Evolutionary conservation across 106 monocot genomes (phyloP), one percentile per base, ranked within the genome.

Genomic region (Dendrobium huoshanense): DNA sequence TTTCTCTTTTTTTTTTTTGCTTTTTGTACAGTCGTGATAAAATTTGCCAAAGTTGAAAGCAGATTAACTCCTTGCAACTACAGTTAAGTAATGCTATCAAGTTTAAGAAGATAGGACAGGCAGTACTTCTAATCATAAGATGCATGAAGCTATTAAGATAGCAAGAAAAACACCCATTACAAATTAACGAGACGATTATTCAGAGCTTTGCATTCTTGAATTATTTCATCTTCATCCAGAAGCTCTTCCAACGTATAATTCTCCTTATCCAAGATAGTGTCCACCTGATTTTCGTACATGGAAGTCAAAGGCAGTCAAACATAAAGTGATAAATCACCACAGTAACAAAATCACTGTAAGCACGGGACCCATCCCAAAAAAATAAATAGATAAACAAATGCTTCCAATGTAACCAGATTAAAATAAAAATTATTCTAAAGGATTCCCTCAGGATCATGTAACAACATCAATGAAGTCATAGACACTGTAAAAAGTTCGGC

Each of bases 121-220:
- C 61, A 61, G 22, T n/a, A 22, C 5, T 22, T 61, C 2, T 61
- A 61, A 61, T 61, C 22, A 61, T 61, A 61, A n/a, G 22, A 22
- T 61, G 61, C 61, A 61, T 61, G 24, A 13, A 70, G 33, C 33
- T 17, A 70, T 4, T 41, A 43, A 74, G 19, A 74, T 19, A 11
- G 44, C 45, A 43, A 37, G 22, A 9, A 75, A 44, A 76, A 15
- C 45, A 76, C 9, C 9, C 40, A 37, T 82, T 87, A 87, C 87
- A 84, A 87, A 77, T 81, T 82, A 75, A 87, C 84, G 19, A 87
- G 87, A 31, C 87, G 87, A 11, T 68, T 58, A 79, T 87, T 87
- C 17, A 84, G 67, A 17, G 87, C 84, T 84, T 87, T 87, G 87
- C 87, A 87, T 77, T 87, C 87, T 84, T 87, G 87, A 79, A 87